phyloP scores from a whole-genome alignment of 495 filamentous ascomycete species.

The Penicillium canescens region DNA sequence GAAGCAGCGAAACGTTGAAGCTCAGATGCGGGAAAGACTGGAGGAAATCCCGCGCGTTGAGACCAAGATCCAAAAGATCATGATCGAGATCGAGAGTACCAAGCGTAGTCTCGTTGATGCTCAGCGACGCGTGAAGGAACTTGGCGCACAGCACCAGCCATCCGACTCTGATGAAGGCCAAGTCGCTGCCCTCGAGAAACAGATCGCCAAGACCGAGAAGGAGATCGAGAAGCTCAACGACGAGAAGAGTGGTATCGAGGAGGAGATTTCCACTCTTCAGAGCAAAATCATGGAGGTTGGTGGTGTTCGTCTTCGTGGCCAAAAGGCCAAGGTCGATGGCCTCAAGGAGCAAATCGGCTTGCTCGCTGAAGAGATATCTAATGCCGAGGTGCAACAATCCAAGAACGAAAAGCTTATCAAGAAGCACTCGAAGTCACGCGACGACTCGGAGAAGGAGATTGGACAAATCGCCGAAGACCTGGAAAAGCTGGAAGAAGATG shows the following conservation, averaged over 20 bases:
- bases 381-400: constrained; percentile 77
- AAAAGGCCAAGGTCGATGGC: constrained; percentile 92
- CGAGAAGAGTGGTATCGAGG: constrained; percentile 83
- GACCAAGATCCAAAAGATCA: constrained; percentile 88
- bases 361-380: constrained; percentile 76
- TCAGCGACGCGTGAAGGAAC: constrained; percentile 78
- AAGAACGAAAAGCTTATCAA: constrained; percentile 90
- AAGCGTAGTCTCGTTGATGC: constrained; percentile 82
- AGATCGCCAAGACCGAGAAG: constrained; percentile 62
- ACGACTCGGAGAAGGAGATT: constrained; percentile 74
- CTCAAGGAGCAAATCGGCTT: constrained; percentile 82
- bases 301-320: constrained; percentile 84
- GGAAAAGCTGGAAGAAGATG: constrained; percentile 72
- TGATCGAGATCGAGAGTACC: constrained; percentile 84
- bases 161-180: constrained; percentile 75
- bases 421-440: constrained; percentile 82
- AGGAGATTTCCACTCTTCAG: constrained; percentile 87
- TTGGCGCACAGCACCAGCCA: constrained; percentile 74
- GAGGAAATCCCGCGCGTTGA: constrained; percentile 82
- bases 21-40: constrained; percentile 67
- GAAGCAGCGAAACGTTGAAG: constrained; percentile 74
- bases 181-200: constrained; percentile 68
- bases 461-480: constrained; percentile 67
- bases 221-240: constrained; percentile 78
- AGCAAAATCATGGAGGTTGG: constrained; percentile 98